A percentile compares a stretch with the other conserved stretches of the same genome.
These are phyloP conservation scores for Penicillium flavigenum DNA, from an alignment of 495 filamentous ascomycete species.

Conservation along the genomic window DNA sequence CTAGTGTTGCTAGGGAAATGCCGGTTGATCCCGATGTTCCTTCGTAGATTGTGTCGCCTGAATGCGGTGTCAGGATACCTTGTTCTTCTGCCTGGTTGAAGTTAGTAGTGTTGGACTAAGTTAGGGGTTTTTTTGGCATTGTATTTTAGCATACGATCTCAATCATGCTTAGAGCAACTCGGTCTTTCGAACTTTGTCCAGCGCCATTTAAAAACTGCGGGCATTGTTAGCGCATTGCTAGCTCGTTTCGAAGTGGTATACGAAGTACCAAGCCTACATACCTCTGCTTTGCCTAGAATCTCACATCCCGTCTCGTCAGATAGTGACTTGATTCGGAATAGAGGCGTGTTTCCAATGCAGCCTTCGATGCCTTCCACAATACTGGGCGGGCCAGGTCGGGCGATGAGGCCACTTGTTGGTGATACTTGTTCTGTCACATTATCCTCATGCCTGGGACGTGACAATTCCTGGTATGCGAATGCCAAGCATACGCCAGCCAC, in stretches of 20 bases:
- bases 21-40: constrained; percentile 94
- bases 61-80: constrained; percentile 72
- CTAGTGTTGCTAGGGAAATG: constrained; percentile 87
- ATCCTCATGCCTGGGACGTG: constrained; percentile 59
- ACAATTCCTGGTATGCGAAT: constrained; percentile 65
- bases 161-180: constrained; percentile 90
- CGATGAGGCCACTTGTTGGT: constrained; percentile 20
- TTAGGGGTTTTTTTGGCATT: background rate
- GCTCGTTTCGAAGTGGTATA: background rate
- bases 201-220: constrained; percentile 80
- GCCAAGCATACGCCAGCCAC: constrained; percentile 69
- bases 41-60: constrained; percentile 94
- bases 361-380: constrained; percentile 79
- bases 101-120: background rate
- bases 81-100: constrained; percentile 65
- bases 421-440: constrained; percentile 6
- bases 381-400: constrained; percentile 40
- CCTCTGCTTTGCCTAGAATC: constrained; percentile 92
- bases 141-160: constrained; percentile 49
- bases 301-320: constrained; percentile 89
- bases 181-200: constrained; percentile 94
- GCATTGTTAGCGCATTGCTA: constrained; percentile 12
- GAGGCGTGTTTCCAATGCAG: constrained; percentile 89
- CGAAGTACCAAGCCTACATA: constrained; percentile 25
- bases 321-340: constrained; percentile 83